These are phyloP conservation scores for Dacryopinax primogenitus DNA, from an alignment of 768 basidiomycete species.

Conservation along the genomic window DNA sequence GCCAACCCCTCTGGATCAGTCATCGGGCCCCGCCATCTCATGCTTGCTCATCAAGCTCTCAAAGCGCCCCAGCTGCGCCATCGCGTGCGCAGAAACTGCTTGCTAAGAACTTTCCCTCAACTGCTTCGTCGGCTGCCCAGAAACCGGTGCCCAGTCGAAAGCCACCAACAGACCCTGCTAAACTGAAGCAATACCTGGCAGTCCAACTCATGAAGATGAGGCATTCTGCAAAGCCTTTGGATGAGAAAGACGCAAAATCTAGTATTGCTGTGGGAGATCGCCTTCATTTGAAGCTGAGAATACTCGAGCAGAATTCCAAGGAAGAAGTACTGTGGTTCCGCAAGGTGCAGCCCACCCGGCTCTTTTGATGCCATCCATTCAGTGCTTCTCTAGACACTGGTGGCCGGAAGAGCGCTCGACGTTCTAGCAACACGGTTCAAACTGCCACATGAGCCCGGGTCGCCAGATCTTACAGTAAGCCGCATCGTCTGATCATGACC, in stretches of 20 bases:
- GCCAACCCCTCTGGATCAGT: neutral
- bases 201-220: neutral
- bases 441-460: slow-evolving; percentile 4
- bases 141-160: neutral
- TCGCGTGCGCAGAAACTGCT: neutral
- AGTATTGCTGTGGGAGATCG: neutral
- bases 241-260: neutral
- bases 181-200: neutral
- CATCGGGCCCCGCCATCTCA: neutral
- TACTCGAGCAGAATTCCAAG: neutral
- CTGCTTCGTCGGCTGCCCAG: neutral
- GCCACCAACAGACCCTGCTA: neutral
- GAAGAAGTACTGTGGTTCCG: slow-evolving; percentile 2
- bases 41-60: neutral
- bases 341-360: neutral
- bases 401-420: neutral
- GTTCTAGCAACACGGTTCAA: neutral
- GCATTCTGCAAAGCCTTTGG: neutral
- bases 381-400: neutral
- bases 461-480: neutral
- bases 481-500: neutral
- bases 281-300: neutral
- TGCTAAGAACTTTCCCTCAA: neutral
- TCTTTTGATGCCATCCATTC: neutral
- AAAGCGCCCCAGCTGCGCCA: neutral